Base-by-base conservation (phyloP, 2,329 filamentous ascomycete species). In the Arthrobotrys conoides region DNA sequence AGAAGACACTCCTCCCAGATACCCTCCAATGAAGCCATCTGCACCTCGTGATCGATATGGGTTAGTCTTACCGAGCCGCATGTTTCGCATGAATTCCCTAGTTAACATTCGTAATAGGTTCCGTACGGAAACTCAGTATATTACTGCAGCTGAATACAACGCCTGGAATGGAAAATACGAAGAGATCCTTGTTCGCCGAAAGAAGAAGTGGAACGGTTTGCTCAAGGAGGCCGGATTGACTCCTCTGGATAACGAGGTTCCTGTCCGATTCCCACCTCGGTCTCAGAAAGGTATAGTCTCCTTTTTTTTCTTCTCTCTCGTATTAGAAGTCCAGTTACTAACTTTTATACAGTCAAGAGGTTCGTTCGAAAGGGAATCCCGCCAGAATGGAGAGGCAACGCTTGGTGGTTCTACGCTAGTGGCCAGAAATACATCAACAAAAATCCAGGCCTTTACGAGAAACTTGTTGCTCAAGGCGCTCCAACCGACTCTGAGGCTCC, bases 381-480 rank as follows among this genome's bases (percentile, higher is more conserved):
- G 2, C 93, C 94, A 0, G 93, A 97, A 81, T 97, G 94, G 90
- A 90, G 95, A 82, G 95, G 95, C n/a, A 92, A 93, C 5, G 95
- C 95, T 55, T 98, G 95, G 95, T 98, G 97, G 84, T 97, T 92
- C 86, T 98, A 97, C 83, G 93, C 94, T 10, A 93, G 93, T 20
- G 95, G 95, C 0, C 93, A 93, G 24, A 90, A 91, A 55, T 91
- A 93, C 80, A 84, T 97, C 76, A 89, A 90, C 65, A 91, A 93
- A 82, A 89, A 96, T 81, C 88, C 90, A 4, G 93, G 93, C 0
- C 86, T 95, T 16, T 98, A 97, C 83, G 88, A 90, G 66, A 87
- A 90, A 66, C 86, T 96, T 46, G 86, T 96, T 36, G 86, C 88
- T 70, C 87, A 89, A 76, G 86, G 87, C 78, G 90, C 92, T 38